These are phyloP conservation scores for Lavandula angustifolia DNA, from an alignment of 257 asterid genomes.

Conservation along the genomic window DNA sequence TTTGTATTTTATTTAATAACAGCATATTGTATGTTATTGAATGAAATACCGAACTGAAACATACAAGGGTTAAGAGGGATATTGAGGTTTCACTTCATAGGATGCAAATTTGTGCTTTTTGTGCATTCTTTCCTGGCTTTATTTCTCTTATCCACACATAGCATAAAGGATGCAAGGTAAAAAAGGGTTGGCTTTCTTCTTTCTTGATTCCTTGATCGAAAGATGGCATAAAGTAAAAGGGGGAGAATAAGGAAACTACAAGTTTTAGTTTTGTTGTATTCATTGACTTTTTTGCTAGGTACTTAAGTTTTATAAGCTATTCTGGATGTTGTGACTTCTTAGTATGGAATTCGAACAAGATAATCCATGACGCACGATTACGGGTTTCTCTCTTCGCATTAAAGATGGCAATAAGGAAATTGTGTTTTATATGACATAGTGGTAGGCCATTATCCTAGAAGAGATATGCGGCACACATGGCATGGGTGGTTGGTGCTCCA, in stretches of 20 bases:
- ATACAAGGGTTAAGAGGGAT: background rate
- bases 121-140: background rate
- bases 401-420: background rate
- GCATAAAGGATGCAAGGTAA: slow-evolving; percentile 21
- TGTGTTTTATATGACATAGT: slow-evolving; percentile 22
- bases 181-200: background rate
- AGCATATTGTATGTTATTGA: too few relatives aligned
- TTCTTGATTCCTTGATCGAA: slow-evolving; percentile 16
- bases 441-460: slow-evolving; percentile 29
- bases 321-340: too few relatives aligned
- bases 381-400: too few relatives aligned
- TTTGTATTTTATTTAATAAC: background rate
- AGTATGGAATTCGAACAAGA: too few relatives aligned
- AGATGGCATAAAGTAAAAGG: slow-evolving; percentile 12
- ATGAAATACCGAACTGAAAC: too few relatives aligned
- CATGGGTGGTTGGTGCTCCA: slow-evolving; percentile 29
- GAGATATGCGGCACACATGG: slow-evolving; percentile 39
- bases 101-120: background rate
- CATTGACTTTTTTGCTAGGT: too few relatives aligned
- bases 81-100: background rate
- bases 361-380: too few relatives aligned
- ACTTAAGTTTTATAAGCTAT: too few relatives aligned
- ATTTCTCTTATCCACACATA: slow-evolving; percentile 9
- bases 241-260: background rate
- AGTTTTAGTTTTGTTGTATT: background rate